phyloP scores from a whole-genome alignment of 225 moss, liverwort and hornwort genomes.

The Ulota crispa region DNA sequence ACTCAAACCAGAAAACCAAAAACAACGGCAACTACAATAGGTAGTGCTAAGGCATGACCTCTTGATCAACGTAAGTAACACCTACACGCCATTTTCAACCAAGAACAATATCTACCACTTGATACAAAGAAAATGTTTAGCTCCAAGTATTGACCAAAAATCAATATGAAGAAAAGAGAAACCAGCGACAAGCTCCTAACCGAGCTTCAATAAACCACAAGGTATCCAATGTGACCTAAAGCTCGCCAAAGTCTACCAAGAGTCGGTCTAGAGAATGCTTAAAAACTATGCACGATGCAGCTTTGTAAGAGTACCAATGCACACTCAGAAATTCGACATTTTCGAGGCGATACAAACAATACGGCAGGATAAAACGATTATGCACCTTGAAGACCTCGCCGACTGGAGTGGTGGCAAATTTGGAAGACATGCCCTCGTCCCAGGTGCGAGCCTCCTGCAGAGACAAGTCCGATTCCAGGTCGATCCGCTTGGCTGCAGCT shows the following conservation, averaged over 20 bases:
- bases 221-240: not conserved
- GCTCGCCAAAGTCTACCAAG: not conserved
- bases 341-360: not conserved
- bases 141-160: no score
- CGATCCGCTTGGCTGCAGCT: slow-evolving; percentile 52
- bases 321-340: not conserved
- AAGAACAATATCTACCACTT: no score
- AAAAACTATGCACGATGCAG: no score
- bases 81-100: not conserved
- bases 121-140: no score
- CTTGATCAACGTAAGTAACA: not conserved
- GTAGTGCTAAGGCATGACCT: not conserved
- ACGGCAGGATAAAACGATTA: not conserved
- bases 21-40: not conserved
- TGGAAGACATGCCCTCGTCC: slow-evolving; percentile 84
- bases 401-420: slow-evolving; percentile 75
- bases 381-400: slow-evolving; percentile 82
- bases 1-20: not conserved
- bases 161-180: no score
- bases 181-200: not conserved
- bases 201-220: not conserved
- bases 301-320: not conserved
- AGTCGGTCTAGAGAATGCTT: not conserved
- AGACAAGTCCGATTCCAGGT: slow-evolving; percentile 60
- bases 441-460: slow-evolving; percentile 84